Percentiles rank a stretch among this genome's conserved stretches.
phyloP scores from a whole-genome alignment of 257 asterid species.

The Solanum commersonii region DNA sequence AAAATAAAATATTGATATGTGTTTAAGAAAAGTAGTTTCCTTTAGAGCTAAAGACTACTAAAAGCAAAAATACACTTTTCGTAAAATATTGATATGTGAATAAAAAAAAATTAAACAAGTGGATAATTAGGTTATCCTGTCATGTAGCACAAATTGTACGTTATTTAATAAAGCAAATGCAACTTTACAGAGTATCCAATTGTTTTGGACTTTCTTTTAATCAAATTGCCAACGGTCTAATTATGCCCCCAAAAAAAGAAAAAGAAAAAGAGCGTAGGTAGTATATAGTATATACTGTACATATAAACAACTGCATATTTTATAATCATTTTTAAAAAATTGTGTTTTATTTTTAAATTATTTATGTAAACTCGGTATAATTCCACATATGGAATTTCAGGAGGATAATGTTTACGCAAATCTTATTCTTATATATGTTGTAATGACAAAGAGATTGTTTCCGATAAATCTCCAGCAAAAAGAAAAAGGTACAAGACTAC shows the following conservation, averaged over 20 bases:
- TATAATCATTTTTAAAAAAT: not conserved
- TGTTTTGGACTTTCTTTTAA: not conserved
- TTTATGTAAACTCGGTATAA: not conserved
- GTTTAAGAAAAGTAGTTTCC: not conserved
- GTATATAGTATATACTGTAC: no score
- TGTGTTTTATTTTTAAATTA: not conserved
- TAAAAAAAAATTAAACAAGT: not conserved
- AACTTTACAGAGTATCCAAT: not conserved
- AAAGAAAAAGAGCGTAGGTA: not conserved
- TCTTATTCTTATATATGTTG: not conserved
- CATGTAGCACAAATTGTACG: not conserved
- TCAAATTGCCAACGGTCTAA: not conserved
- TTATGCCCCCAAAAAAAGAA: not conserved
- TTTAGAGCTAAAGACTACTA: not conserved
- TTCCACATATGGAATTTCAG: not conserved
- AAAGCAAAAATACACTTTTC: not conserved
- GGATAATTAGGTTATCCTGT: not conserved
- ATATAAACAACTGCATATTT: not conserved
- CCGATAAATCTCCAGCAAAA: accelerated
- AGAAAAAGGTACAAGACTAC: not conserved
- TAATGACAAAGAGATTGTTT: no score
- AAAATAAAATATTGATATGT: not conserved
- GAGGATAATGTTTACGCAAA: not conserved
- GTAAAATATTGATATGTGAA: not conserved
- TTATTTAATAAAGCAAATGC: not conserved